phyloP scores from a whole-genome alignment of 164 flowering plant species.

The Umbilicus rupestris region DNA sequence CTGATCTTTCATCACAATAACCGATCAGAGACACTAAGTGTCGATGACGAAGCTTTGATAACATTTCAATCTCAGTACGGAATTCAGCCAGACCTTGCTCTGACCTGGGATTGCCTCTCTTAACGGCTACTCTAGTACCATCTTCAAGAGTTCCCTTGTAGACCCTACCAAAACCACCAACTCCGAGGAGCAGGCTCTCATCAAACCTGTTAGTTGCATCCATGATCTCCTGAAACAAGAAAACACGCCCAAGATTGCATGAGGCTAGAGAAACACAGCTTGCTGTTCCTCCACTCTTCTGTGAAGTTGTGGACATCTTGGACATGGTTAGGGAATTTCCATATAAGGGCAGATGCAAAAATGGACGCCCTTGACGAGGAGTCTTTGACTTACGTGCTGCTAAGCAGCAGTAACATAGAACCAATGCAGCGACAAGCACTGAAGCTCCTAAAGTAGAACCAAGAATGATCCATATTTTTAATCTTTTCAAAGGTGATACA shows the following conservation, averaged over 20 bases:
- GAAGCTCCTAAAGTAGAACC: slow-evolving; percentile 38
- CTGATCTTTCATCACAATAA: slow-evolving; percentile 83
- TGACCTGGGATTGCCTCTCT: slow-evolving; percentile 85
- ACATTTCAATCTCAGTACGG: slow-evolving; percentile 85
- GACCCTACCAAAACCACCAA: slow-evolving; percentile 95
- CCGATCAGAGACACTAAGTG: slow-evolving; percentile 96
- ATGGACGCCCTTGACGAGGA: slow-evolving; percentile 43
- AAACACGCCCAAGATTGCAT: slow-evolving; percentile 53
- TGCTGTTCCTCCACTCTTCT: slow-evolving; percentile 67
- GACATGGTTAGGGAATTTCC: slow-evolving; percentile 75
- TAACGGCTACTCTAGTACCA: slow-evolving; percentile 74
- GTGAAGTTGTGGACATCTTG: slow-evolving; percentile 62
- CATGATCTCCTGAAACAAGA: slow-evolving; percentile 72
- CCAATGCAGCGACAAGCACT: slow-evolving; percentile 27
- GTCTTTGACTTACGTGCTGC: slow-evolving; percentile 35
- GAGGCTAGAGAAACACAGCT: slow-evolving; percentile 77
- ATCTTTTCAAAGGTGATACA: slow-evolving; percentile 24
- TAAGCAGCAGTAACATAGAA: slow-evolving; percentile 45
- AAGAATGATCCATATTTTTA: slow-evolving; percentile 31
- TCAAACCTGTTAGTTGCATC: slow-evolving; percentile 88
- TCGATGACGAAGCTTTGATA: slow-evolving; percentile 90
- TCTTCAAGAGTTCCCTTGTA: slow-evolving; percentile 83
- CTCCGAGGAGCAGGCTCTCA: slow-evolving; percentile 74
- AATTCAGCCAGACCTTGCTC: slow-evolving; percentile 94
- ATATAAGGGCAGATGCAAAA: slow-evolving; percentile 72